Evolutionary conservation across 2,329 filamentous ascomycete genomes (phyloP).

Genomic region (Cercospora brassicicola): DNA sequence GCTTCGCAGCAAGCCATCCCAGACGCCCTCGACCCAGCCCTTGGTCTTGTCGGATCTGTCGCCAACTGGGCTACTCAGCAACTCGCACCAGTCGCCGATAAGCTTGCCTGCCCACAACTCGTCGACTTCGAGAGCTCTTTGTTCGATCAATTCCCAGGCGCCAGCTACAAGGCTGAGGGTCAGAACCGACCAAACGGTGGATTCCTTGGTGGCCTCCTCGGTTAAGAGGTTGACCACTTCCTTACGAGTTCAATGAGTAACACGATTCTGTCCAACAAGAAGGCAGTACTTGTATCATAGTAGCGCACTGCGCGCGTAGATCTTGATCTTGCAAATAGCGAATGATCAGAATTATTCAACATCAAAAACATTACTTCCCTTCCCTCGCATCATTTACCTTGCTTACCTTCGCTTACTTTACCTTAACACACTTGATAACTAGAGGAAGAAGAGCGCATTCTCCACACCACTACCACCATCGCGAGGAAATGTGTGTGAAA

Average conservation of each 20-base stretch:
- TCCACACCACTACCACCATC: background rate
- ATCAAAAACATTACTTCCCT: background rate
- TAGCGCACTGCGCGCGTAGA: background rate
- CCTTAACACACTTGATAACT: too few species aligned
- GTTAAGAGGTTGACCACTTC: background rate
- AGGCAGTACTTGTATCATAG: background rate
- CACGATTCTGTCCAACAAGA: background rate
- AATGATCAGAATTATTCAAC: background rate
- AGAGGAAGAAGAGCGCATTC: background rate
- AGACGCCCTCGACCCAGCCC: constrained; percentile 27
- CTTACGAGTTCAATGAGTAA: background rate
- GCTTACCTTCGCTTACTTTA: too few species aligned
- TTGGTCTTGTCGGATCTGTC: constrained; percentile 17
- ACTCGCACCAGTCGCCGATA: constrained; percentile 15
- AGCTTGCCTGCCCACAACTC: constrained; percentile 21
- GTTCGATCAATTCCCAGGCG: constrained; percentile 21
- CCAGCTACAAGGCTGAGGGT: constrained; percentile 5
- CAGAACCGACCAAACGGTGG: background rate
- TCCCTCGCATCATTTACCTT: too few species aligned
- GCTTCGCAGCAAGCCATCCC: constrained; percentile 29
- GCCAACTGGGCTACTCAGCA: constrained; percentile 17
- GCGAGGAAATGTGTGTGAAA: too few species aligned
- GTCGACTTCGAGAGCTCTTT: constrained; percentile 19
- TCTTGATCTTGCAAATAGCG: background rate
- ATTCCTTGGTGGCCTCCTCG: background rate